Percentiles rank a stretch among this genome's conserved stretches.
Evolutionary conservation across 495 filamentous ascomycete genomes (phyloP).

Genomic region (Podospora conica): DNA sequence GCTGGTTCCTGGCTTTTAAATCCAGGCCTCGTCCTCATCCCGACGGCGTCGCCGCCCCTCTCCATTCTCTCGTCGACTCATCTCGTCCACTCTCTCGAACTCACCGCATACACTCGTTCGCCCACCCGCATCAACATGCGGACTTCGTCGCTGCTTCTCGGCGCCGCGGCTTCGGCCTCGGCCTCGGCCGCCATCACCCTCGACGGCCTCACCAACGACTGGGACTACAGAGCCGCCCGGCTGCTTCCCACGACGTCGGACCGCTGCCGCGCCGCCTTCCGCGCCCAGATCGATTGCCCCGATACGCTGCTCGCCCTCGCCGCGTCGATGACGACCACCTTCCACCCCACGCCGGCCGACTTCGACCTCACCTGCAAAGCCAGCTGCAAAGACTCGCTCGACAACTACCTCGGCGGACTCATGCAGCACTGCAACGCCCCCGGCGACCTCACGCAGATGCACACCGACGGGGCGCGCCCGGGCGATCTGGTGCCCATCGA

Average conservation of each 20-base stretch:
- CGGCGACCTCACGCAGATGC: background rate
- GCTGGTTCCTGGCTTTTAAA: background rate
- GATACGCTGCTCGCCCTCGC: conserved; percentile 1
- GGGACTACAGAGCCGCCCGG: background rate
- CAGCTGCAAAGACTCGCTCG: background rate
- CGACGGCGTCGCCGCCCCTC: background rate
- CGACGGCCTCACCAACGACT: background rate
- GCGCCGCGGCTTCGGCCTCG: background rate
- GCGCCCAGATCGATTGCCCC: background rate
- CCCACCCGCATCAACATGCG: background rate
- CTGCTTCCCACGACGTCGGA: background rate
- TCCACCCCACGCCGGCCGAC: conserved; percentile 1
- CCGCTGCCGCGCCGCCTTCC: background rate
- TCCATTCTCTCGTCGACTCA: background rate
- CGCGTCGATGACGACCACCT: conserved; percentile 1
- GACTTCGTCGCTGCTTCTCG: background rate
- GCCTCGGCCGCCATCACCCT: background rate
- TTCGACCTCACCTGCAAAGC: background rate
- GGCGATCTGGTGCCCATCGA: background rate
- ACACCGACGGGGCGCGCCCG: background rate
- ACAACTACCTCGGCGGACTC: background rate
- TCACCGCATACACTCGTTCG: background rate
- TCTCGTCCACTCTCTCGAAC: too few species aligned
- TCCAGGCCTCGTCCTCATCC: background rate
- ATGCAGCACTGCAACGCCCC: background rate